A percentile compares a stretch with the other conserved stretches of the same genome.
These are phyloP conservation scores for Cyberlindnera nakhonratchasimensis DNA, from an alignment of 805 yeast species.

Conservation along the genomic window DNA sequence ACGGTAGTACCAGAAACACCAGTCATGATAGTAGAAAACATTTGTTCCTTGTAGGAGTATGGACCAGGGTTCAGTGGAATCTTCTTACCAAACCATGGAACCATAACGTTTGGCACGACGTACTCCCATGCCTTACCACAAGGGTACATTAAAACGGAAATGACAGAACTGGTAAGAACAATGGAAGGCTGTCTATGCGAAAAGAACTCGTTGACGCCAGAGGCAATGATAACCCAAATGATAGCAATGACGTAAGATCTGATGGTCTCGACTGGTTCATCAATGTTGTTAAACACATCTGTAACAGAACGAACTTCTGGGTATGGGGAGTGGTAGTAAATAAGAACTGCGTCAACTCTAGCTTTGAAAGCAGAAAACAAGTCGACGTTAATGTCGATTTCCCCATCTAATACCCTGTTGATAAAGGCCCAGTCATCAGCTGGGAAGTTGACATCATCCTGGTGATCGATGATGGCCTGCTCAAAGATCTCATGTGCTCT, in stretches of 20 bases:
- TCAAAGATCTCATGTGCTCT: constrained; percentile 27
- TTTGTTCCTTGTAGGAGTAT: constrained; percentile 62
- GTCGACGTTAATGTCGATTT: constrained; percentile 3
- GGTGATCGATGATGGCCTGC: constrained; percentile 39
- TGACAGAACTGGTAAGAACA: constrained; percentile 39
- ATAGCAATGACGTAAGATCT: constrained; percentile 37
- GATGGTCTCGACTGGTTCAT: constrained; percentile 47
- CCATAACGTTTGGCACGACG: constrained; percentile 44
- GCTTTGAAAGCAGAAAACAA: constrained; percentile 9
- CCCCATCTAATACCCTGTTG: constrained; percentile 3
- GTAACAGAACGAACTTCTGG: constrained; percentile 66
- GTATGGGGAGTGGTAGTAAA: constrained; percentile 48
- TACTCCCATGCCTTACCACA: constrained; percentile 41
- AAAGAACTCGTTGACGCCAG: constrained; percentile 56
- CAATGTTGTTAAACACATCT: constrained; percentile 47
- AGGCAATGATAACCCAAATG: constrained; percentile 48
- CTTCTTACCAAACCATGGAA: constrained; percentile 38
- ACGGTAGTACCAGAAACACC: constrained; percentile 30
- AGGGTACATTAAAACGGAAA: constrained; percentile 45
- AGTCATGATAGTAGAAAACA: constrained; percentile 50
- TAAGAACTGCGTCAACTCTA: constrained; percentile 8
- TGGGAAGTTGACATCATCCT: constrained; percentile 47
- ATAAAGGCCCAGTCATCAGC: constrained; percentile 20
- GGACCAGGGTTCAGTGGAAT: constrained; percentile 57
- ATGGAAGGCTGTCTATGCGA: constrained; percentile 52